These are phyloP conservation scores for Ensete ventricosum DNA, from an alignment of 176 grass and related monocot genomes.

Conservation along the genomic window DNA sequence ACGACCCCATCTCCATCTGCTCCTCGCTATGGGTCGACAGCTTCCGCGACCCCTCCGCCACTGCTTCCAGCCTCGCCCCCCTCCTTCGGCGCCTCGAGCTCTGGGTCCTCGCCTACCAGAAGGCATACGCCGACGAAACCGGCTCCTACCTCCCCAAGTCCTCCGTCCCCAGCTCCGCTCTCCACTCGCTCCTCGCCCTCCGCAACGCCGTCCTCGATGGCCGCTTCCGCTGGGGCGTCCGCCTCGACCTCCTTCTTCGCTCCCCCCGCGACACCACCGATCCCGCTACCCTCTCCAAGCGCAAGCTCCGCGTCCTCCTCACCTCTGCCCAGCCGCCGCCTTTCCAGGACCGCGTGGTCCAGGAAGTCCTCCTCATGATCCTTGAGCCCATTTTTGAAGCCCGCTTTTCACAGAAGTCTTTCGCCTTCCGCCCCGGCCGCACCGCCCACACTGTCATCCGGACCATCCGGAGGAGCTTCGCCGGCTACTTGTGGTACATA, in stretches of 20 bases:
- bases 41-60: constrained; percentile 44
- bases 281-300: constrained; percentile 71
- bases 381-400: constrained; percentile 82
- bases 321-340: constrained; percentile 51
- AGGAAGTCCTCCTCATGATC: constrained; percentile 83
- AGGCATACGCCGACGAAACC: constrained; percentile 80
- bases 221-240: constrained; percentile 87
- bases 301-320: constrained; percentile 80
- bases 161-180: constrained; percentile 46
- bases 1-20: constrained; percentile 75
- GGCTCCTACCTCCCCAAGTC: constrained; percentile 86
- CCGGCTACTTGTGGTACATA: constrained; percentile 89
- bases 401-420: constrained; percentile 66
- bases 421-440: constrained; percentile 84
- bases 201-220: constrained; percentile 75
- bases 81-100: constrained; percentile 77
- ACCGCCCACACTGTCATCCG: constrained; percentile 60
- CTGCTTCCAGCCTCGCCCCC: constrained; percentile 36
- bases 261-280: constrained; percentile 59
- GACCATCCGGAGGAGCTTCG: constrained; percentile 73
- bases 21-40: constrained; percentile 66
- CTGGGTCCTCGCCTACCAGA: constrained; percentile 96
- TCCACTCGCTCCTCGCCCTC: constrained; percentile 61
- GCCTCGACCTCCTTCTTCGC: constrained; percentile 53
- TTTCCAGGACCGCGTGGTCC: constrained; percentile 87